These are phyloP conservation scores for Pichia eremophila DNA, from an alignment of 805 yeast genomes.

Conservation along the genomic window DNA sequence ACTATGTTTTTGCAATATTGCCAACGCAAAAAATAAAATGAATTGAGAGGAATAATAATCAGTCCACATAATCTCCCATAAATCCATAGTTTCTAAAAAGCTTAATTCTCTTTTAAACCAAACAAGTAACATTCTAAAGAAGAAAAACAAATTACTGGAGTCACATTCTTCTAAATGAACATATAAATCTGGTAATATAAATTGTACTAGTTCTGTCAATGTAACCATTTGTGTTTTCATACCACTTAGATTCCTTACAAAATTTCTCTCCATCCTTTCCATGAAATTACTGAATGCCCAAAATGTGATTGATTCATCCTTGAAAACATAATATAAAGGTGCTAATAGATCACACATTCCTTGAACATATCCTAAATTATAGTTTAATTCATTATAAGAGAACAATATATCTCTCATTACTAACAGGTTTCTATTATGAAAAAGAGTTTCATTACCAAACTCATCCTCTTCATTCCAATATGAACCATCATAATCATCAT, in stretches of 20 bases:
- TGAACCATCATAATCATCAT: slow-evolving; percentile 5
- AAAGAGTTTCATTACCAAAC: slow-evolving; percentile 45
- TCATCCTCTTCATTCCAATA: slow-evolving; percentile 28
- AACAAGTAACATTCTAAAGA: slow-evolving; percentile 88
- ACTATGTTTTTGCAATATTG: slow-evolving; percentile 82
- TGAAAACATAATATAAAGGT: slow-evolving; percentile 59
- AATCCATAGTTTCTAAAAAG: slow-evolving; percentile 61
- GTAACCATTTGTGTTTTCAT: slow-evolving; percentile 83
- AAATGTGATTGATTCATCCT: slow-evolving; percentile 73
- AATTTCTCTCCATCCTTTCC: slow-evolving; percentile 94
- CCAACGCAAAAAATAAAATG: slow-evolving; percentile 78
- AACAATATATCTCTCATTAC: slow-evolving; percentile 67
- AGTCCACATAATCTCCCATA: slow-evolving; percentile 95
- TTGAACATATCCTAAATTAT: slow-evolving; percentile 87
- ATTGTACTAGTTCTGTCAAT: slow-evolving; percentile 75
- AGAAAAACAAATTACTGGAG: slow-evolving; percentile 83
- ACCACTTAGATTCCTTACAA: slow-evolving; percentile 84
- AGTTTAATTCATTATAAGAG: slow-evolving; percentile 79
- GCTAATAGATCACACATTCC: slow-evolving; percentile 95
- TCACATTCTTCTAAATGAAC: slow-evolving; percentile 81
- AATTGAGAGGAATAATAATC: slow-evolving; percentile 80
- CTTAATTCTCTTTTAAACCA: slow-evolving; percentile 91
- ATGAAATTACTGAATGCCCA: slow-evolving; percentile 84
- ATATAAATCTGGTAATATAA: slow-evolving; percentile 80
- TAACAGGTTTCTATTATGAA: slow-evolving; percentile 67